Base-by-base conservation (phyloP, 2,329 filamentous ascomycete species). In the Epichloe sylvatica region DNA sequence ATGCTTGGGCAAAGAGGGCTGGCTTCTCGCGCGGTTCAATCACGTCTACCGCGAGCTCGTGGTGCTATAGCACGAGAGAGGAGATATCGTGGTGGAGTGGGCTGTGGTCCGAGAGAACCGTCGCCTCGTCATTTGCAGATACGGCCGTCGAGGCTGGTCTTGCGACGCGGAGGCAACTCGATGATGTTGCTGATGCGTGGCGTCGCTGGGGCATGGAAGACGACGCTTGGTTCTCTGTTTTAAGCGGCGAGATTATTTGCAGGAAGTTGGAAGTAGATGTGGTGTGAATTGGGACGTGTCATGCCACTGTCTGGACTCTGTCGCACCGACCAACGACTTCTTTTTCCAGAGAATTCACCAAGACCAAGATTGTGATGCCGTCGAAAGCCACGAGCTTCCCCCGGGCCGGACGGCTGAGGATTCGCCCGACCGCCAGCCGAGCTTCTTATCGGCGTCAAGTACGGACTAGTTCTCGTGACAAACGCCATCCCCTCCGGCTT, bases 11-110 rank as follows among this genome's bases (percentile, higher is more conserved):
- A 11, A 51, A 50, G 37, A 42, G 46, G 43, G 56, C 57, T 4
- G 57, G 57, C 3, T 59, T 59, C 34, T 21, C 53, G 1, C 19
- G 48, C 1, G 39, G n/a, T 4, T 41, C 35, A 35, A 49, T 59
- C n/a, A 50, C 49, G 17, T 49, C 45, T 42, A 50, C 52, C n/a
- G 51, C 54, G 9, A 56, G 51, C 46, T 53, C 51, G 4, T 59
- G 57, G 57, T 59, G 57, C 50, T 59, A 55, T 42, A 54, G 47
- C 51, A 53, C 55, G 4, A 23, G 44, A 15, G 54, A 54, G 12
- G 55, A 59, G 45, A 25, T 56, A 17, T 46, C 42, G 0, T 59
- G 54, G 53, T 59, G 56, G 57, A 55, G 56, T 21, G 57, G 54
- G 1, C 25, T 56, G 35, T 57, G 55, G 56, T 52, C 56, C 2